Base-by-base conservation (phyloP, 805 yeast genomes). In the Kuraishia hungarica region DNA sequence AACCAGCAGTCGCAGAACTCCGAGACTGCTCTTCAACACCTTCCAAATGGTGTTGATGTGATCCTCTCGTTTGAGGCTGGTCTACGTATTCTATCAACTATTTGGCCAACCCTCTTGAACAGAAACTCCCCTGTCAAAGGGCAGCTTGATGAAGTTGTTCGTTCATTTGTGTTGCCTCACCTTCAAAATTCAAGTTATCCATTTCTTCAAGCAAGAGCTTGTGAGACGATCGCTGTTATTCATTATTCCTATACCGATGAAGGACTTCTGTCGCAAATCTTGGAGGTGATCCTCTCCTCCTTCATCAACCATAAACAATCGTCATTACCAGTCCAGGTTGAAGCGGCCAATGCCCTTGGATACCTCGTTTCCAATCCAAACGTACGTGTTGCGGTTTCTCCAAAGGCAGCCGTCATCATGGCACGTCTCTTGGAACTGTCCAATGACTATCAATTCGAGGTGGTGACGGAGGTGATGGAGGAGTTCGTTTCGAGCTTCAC, bases 401-500 rank as follows among this genome's bases (percentile, higher is more conserved):
- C 78, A 6, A 80, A 81, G 53, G 85, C 92, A 48, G 76, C 91
- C 21, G 83, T 86, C 20, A 81, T 90, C 1, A 88, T 94, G 89
- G 86, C 88, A 56, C 81, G 81, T 59, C 73, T 94, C 57, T 73
- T 93, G 58, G 77, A 77, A 19, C 70, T 94, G 48, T 83, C 92
- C 17, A 84, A 87, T 61, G 81, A 80, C 53, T 80, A 89, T 58
- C 97, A 93, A 64, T 81, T 87, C 53, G 99, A 94, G 64, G 79
- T 90, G 2, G 78, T 93, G 28, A 82, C 91, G 50, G 87, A 86
- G 23, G 94, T 93, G 4, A 89, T 93, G 89, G 97, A 93, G 72
- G 96, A 89, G 60, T 84, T 94, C 63, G 97, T 93, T 17, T 94
- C 90, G 61, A 83, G 81, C 59, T 94, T 87, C 71, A 78, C 94